Conservation (phyloP, 805 yeast species). For the Cyberlindnera saturnus region DNA sequence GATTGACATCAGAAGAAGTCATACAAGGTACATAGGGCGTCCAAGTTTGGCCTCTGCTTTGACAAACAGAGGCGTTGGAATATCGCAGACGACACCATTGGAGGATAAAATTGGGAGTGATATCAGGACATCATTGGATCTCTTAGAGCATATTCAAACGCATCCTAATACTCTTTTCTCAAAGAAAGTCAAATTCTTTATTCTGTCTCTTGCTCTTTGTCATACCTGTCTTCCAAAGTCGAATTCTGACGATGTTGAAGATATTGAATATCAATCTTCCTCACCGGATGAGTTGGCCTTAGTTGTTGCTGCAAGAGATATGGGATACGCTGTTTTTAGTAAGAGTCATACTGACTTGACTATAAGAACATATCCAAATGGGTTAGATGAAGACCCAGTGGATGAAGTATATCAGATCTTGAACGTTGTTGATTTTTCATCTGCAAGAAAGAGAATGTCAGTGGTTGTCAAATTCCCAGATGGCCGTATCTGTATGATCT, state of each 20-base stretch:
- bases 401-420: conserved; percentile 68
- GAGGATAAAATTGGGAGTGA: conserved; percentile 1
- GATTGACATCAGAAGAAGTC: conserved; percentile 34
- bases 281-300: conserved; percentile 96
- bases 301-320: conserved; percentile 89
- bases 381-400: conserved; percentile 59
- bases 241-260: conserved; percentile 30
- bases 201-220: conserved; percentile 78
- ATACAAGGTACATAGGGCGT: conserved; percentile 40
- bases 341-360: conserved; percentile 54
- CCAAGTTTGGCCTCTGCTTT: conserved; percentile 51
- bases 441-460: conserved; percentile 91
- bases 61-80: conserved; percentile 6
- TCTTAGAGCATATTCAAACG: conserved; percentile 63
- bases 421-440: conserved; percentile 80
- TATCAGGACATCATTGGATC: conserved; percentile 52
- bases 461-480: conserved; percentile 75
- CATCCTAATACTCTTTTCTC: conserved; percentile 70
- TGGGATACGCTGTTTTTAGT: conserved; percentile 83
- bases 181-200: conserved; percentile 68
- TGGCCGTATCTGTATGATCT: conserved; percentile 64
- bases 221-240: conserved; percentile 82
- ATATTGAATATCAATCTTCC: conserved; percentile 81
- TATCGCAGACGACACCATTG: not conserved
- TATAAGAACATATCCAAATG: conserved; percentile 76